Conservation (phyloP, 78 protist species). For the Salpingoeca rosetta region DNA sequence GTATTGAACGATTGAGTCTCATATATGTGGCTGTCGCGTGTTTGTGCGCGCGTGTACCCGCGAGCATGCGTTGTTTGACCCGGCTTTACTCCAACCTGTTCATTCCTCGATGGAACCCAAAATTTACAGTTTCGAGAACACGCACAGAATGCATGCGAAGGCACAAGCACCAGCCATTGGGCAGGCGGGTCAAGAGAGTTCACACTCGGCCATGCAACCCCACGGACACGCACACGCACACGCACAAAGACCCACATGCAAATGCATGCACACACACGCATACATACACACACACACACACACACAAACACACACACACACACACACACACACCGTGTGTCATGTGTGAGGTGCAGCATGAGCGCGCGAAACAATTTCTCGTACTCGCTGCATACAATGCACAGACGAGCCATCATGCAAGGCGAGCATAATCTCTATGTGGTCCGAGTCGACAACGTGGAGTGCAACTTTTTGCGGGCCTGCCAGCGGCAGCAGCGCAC, state of each 20-base stretch:
- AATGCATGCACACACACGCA: background rate
- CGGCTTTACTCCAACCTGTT: too few species aligned
- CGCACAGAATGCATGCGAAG: too few species aligned
- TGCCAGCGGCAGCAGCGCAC: constrained; percentile 89
- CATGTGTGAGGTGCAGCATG: constrained; percentile 96
- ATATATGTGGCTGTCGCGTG: too few species aligned
- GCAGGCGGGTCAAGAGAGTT: too few species aligned
- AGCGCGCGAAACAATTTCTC: too few species aligned
- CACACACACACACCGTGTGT: constrained; percentile 76
- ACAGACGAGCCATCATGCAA: background rate
- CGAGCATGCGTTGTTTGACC: too few species aligned
- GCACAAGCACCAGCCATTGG: too few species aligned
- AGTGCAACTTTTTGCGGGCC: constrained; percentile 41
- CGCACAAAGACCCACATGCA: constrained; percentile 2
- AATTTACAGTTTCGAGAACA: too few species aligned
- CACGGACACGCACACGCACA: constrained; percentile 6
- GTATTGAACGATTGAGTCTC: too few species aligned
- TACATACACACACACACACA: background rate
- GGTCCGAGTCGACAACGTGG: background rate
- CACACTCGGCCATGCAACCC: background rate
- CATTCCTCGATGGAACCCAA: too few species aligned
- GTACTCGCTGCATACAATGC: constrained; percentile 49
- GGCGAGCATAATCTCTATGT: too few species aligned
- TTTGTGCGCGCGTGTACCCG: too few species aligned
- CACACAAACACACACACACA: constrained; percentile 1